Evolutionary conservation across 495 filamentous ascomycete genomes (phyloP), one percentile per base, ranked within the genome.

Genomic region (Talaromyces stipitatus): DNA sequence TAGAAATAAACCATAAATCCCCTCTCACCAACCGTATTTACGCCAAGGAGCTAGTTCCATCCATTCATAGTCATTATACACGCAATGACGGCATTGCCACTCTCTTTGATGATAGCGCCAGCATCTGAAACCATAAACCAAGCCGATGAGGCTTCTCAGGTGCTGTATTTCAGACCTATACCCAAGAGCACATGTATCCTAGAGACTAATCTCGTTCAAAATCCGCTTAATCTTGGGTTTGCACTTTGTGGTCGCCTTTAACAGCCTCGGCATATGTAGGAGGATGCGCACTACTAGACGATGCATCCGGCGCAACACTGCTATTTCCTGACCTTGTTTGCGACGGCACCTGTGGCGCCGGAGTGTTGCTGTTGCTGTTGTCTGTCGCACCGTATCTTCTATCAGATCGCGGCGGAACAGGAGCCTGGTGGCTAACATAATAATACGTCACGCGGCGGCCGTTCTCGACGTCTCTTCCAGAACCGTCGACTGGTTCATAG

Each of bases 211-310:
- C n/a, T 18, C 36, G 5, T 7, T 14, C 36, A 4, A 2, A 2
- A 2, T 16, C 1, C 36, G 18, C 50, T 56, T 81, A 89, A 56
- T 89, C 83, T 30, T 79, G 75, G 3, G 73, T 80, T 80, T 96
- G 92, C 36, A 96, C 74, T 78, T 97, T 97, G 66, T 95, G 66
- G 67, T 96, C 92, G 11, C 90, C 91, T 67, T 82, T 85, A 32
- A 95, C 86, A 32, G 90, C 90, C 73, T 94, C 88, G 43, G 86
- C 85, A 73, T 95, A 95, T 22, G 86, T 89, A 29, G 90, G 90
- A 47, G 90, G 89, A 20, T 78, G 73, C 14, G 63, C 69, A 20
- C 11, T 27, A 29, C 50, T 28, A 2, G 46, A 22, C 41, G 67
- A 57, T 47, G 64, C 71, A 23, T 64, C 59, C 22, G 69, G 63